These are phyloP conservation scores for Candida methanosorbosa DNA, from an alignment of 805 yeast genomes.

Conservation along the genomic window DNA sequence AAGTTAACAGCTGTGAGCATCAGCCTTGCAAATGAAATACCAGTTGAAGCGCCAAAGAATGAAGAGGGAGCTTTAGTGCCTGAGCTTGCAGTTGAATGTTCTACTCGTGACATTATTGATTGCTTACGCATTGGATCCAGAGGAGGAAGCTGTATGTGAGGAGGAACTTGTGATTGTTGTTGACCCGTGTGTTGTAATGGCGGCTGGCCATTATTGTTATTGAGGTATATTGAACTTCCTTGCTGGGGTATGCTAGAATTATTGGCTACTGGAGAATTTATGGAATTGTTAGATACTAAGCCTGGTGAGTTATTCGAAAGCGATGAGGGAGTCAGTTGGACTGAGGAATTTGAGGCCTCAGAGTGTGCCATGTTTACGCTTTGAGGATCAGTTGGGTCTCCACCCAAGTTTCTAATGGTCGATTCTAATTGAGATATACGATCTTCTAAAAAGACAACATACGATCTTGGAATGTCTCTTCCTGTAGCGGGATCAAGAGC, in stretches of 20 bases:
- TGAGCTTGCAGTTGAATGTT: slow-evolving; percentile 19
- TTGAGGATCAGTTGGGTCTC: too few relatives aligned
- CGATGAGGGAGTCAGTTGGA: background rate
- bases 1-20: slow-evolving; percentile 73
- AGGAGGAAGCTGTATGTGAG: too few relatives aligned
- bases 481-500: slow-evolving; percentile 87
- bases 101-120: slow-evolving; percentile 16
- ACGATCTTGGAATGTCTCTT: slow-evolving; percentile 74
- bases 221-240: too few relatives aligned
- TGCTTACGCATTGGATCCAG: slow-evolving; percentile 1
- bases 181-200: background rate
- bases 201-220: background rate
- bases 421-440: slow-evolving; percentile 48
- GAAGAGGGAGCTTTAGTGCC: slow-evolving; percentile 23
- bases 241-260: background rate
- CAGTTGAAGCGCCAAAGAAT: slow-evolving; percentile 44
- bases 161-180: background rate
- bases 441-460: slow-evolving; percentile 64
- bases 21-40: slow-evolving; percentile 67
- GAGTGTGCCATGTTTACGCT: too few relatives aligned
- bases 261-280: background rate
- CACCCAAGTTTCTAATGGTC: slow-evolving; percentile 34
- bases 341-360: background rate
- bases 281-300: background rate
- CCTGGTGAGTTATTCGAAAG: background rate